Conservation (phyloP, 306 rosid genomes). For the Prunus campanulata region DNA sequence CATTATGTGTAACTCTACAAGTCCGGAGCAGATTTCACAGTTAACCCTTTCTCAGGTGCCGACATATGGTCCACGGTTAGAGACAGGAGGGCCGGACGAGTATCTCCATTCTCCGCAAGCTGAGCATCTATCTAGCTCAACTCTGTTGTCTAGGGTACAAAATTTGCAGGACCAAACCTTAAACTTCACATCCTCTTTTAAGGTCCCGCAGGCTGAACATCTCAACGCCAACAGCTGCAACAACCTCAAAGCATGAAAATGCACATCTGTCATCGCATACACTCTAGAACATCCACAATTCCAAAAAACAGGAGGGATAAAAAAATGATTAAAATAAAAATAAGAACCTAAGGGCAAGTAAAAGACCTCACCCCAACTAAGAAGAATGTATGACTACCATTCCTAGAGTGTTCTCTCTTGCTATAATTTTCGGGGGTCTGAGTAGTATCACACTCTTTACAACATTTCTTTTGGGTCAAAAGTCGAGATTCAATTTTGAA, state of each 20-base stretch:
- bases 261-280: neutral
- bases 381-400: too few species aligned
- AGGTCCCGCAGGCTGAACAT: slow-evolving; percentile 48
- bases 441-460: too few species aligned
- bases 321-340: too few species aligned
- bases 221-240: slow-evolving; percentile 39
- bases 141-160: slow-evolving; percentile 51
- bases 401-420: too few species aligned
- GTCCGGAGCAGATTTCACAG: neutral
- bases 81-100: slow-evolving; percentile 46
- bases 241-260: neutral
- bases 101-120: slow-evolving; percentile 62
- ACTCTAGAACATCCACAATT: neutral
- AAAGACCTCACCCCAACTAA: too few species aligned
- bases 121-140: slow-evolving; percentile 45
- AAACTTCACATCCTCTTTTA: slow-evolving; percentile 21
- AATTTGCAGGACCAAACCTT: slow-evolving; percentile 60
- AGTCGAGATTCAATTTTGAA: neutral
- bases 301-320: too few species aligned
- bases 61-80: slow-evolving; percentile 29
- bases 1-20: neutral
- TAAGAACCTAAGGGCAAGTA: too few species aligned
- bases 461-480: neutral
- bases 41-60: slow-evolving; percentile 30
- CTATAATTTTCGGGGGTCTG: too few species aligned